phyloP scores from a whole-genome alignment of 2,329 filamentous ascomycete genomes.

The Sarocladiaceae sp. region DNA sequence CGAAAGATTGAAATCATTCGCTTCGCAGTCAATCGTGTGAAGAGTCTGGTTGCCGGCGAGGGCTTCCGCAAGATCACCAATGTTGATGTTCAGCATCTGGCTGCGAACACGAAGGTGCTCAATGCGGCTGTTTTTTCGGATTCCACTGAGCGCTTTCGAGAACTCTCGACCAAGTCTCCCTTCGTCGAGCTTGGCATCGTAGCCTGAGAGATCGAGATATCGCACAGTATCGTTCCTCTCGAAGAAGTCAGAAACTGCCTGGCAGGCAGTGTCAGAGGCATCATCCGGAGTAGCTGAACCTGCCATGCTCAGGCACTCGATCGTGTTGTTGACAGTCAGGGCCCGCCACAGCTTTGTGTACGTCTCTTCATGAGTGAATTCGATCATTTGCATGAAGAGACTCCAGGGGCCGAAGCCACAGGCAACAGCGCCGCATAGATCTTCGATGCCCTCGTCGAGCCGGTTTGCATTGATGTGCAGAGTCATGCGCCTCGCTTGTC shows the following conservation, averaged over 20 bases:
- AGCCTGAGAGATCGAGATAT: slow-evolving; percentile 52
- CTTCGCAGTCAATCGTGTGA: slow-evolving; percentile 46
- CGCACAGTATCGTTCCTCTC: slow-evolving; percentile 42
- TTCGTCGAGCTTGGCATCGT: slow-evolving; percentile 51
- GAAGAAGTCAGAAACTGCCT: slow-evolving; percentile 44
- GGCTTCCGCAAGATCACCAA: slow-evolving; percentile 44
- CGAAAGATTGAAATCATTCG: slow-evolving; percentile 48
- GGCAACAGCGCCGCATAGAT: slow-evolving; percentile 41
- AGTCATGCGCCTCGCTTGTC: slow-evolving; percentile 39
- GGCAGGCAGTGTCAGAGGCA: slow-evolving; percentile 39
- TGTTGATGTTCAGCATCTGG: slow-evolving; percentile 48
- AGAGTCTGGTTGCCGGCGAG: slow-evolving; percentile 43
- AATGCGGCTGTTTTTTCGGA: slow-evolving; percentile 36
- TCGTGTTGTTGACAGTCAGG: slow-evolving; percentile 41
- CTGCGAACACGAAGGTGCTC: slow-evolving; percentile 49
- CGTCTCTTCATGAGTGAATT: slow-evolving; percentile 44
- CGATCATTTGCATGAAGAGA: slow-evolving; percentile 51
- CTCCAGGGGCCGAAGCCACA: slow-evolving; percentile 41
- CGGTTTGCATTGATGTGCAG: slow-evolving; percentile 46
- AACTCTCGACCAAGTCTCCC: slow-evolving; percentile 48
- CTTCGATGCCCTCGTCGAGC: slow-evolving; percentile 44
- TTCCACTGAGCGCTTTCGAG: slow-evolving; percentile 41
- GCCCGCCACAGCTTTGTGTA: slow-evolving; percentile 45
- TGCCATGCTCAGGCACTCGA: slow-evolving; percentile 46
- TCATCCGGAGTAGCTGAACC: slow-evolving; percentile 45